These are phyloP conservation scores for Exophiala lecanii-corni DNA, from an alignment of 2,329 filamentous ascomycete species.

Conservation along the genomic window DNA sequence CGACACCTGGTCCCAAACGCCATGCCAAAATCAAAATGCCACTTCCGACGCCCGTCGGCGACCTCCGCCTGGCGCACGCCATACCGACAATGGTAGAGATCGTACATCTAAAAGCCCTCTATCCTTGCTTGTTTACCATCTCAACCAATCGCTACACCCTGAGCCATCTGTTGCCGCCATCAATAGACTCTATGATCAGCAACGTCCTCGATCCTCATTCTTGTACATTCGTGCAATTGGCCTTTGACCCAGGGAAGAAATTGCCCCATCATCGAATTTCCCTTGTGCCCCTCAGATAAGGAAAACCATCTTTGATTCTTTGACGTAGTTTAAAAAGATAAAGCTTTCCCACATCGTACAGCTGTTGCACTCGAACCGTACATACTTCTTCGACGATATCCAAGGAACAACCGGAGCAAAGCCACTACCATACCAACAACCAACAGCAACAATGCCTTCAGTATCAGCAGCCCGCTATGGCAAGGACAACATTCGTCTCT, in stretches of 20 bases:
- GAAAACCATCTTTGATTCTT: conserved; percentile 4
- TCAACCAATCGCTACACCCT: background rate
- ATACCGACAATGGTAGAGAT: conserved; percentile 1
- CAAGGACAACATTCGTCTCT: conserved; percentile 96
- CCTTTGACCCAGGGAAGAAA: conserved; percentile 5
- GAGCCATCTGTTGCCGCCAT: too few species aligned
- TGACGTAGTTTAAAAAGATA: background rate
- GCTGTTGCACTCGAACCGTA: background rate
- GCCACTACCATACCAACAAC: conserved; percentile 1
- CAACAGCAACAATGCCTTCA: conserved; percentile 30
- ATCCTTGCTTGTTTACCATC: background rate
- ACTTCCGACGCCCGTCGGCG: conserved; percentile 15
- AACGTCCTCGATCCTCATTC: too few species aligned
- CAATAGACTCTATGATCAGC: too few species aligned
- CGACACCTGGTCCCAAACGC: too few species aligned
- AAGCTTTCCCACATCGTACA: background rate
- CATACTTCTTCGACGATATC: background rate
- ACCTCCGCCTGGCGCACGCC: conserved; percentile 12
- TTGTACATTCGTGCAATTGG: conserved; percentile 21
- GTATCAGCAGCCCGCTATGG: conserved; percentile 46
- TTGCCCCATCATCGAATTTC: too few species aligned
- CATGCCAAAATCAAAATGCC: too few species aligned
- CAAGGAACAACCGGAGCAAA: background rate
- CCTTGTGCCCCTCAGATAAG: conserved; percentile 17
- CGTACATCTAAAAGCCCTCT: conserved; percentile 4